Base-by-base conservation (phyloP, 345 rosid species). In the Populus alba region DNA sequence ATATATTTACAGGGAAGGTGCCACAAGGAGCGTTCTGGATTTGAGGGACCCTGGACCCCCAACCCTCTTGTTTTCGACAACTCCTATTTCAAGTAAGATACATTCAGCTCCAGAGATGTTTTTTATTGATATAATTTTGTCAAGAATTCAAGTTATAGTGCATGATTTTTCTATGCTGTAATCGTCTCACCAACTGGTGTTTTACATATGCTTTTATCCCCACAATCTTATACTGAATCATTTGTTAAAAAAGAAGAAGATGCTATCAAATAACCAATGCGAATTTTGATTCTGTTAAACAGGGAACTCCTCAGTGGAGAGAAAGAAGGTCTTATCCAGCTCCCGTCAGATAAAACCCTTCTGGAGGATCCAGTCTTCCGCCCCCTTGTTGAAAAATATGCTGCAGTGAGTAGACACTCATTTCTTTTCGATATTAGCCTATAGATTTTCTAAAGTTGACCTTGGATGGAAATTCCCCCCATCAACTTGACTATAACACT, bases 21-120 rank as follows among this genome's bases (percentile, higher is more conserved):
- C 53, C 81, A 73, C 41, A 73, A 73, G 75, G 84, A 81, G 18
- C 75, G 81, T 17, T 77, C 84, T 29, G 84, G 84, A 20, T 81
- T 73, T 25, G 81, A 81, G 29, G 84, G 81, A 45, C 66, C 80
- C 15, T 81, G 80, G 84, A 81, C 84, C 8, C 25, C 10, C 70
- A 81, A 81, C 31, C 84, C 84, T 18, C 70, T 68, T 45, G 27
- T 72, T 49, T 77, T 81, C 39, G 61, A 81, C 27, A 77, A 73
- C 18, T 81, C 84, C 53, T 77, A 81, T 33, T 81, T 77, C 75
- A 81, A 73, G 84, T 68, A 35, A 72, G 73, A 22, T 5, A 13
- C 8, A n/a, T 35, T 38, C 39, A 59, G 7, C 25, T 55, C 25
- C 61, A 22, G 23, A 22, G 23, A 55, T 55, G 1, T 20, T 55